Evolutionary conservation across 1,139 yeast genomes (phyloP).

Genomic region (Debaryomyces coudertii): DNA sequence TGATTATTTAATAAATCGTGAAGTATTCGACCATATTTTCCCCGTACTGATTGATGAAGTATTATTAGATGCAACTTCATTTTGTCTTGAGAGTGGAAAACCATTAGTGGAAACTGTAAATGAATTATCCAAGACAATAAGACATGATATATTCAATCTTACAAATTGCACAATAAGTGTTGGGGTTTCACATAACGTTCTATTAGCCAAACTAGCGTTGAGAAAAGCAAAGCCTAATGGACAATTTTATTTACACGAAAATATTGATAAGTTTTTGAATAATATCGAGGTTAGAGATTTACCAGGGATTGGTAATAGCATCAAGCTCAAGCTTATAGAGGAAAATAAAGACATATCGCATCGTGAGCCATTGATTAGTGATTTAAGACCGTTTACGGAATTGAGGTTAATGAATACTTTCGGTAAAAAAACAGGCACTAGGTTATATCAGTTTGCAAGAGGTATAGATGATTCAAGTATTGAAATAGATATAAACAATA

Average conservation of each 20-base stretch:
- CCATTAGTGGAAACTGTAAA: conserved; percentile 21
- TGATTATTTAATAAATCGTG: conserved; percentile 53
- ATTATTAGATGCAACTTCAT: conserved; percentile 63
- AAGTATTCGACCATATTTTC: conserved; percentile 58
- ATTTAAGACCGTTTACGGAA: conserved; percentile 42
- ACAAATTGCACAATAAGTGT: conserved; percentile 77
- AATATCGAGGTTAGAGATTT: conserved; percentile 54
- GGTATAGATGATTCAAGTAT: conserved; percentile 71
- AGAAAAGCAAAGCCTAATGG: conserved; percentile 84
- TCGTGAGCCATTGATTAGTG: conserved; percentile 23
- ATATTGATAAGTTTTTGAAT: conserved; percentile 41
- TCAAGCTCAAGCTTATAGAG: conserved; percentile 44
- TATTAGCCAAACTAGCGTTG: conserved; percentile 79
- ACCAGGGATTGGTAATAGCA: conserved; percentile 84
- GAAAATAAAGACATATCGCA: conserved; percentile 16
- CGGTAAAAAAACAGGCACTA: conserved; percentile 73
- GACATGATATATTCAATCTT: conserved; percentile 43
- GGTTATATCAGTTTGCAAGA: conserved; percentile 58
- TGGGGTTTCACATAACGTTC: conserved; percentile 72
- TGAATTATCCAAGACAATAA: conserved; percentile 40
- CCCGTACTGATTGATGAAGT: conserved; percentile 96
- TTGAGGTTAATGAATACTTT: conserved; percentile 46
- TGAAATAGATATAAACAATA: conserved; percentile 48
- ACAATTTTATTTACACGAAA: conserved; percentile 36
- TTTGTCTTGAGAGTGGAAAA: conserved; percentile 20